phyloP scores from a whole-genome alignment of 2,329 filamentous ascomycete genomes.

The Aspergillus pseudoglaucus region DNA sequence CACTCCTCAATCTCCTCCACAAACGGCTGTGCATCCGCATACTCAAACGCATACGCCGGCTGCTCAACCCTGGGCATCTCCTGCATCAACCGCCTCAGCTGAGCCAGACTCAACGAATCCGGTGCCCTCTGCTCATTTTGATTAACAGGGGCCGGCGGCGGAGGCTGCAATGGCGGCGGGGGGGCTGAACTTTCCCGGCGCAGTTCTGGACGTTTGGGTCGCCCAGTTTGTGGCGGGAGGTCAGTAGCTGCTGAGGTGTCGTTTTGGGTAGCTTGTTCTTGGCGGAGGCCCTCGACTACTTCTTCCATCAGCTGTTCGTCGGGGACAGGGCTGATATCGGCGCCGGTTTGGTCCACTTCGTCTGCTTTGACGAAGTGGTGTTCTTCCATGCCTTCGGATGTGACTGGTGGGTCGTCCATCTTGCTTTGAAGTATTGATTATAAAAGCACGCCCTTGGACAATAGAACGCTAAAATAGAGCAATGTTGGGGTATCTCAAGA shows the following conservation, averaged over 20 bases:
- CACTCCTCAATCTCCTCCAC: slow-evolving; percentile 93
- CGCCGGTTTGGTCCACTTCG: slow-evolving; percentile 44
- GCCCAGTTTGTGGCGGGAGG: slow-evolving; percentile 9
- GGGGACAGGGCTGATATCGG: slow-evolving; percentile 40
- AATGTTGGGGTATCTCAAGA: slow-evolving; percentile 12
- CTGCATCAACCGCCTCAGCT: slow-evolving; percentile 65
- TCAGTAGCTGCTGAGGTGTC: slow-evolving; percentile 6
- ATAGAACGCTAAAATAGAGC: background rate
- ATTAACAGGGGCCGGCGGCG: slow-evolving; percentile 40
- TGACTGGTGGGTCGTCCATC: slow-evolving; percentile 23
- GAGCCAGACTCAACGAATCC: slow-evolving; percentile 69
- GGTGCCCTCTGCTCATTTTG: slow-evolving; percentile 35
- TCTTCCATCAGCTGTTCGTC: slow-evolving; percentile 40
- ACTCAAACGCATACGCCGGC: slow-evolving; percentile 77
- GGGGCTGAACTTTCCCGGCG: slow-evolving; percentile 31
- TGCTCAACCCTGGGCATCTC: slow-evolving; percentile 66
- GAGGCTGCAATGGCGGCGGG: slow-evolving; percentile 40
- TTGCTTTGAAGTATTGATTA: background rate
- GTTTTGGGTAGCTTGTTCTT: slow-evolving; percentile 24
- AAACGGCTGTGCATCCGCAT: slow-evolving; percentile 65
- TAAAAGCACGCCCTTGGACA: background rate
- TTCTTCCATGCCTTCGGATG: slow-evolving; percentile 21
- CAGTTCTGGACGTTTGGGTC: slow-evolving; percentile 28
- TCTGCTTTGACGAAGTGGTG: slow-evolving; percentile 44
- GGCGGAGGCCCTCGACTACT: slow-evolving; percentile 32